phyloP scores from a whole-genome alignment of 2,329 filamentous ascomycete genomes.

The Penicillium freii region DNA sequence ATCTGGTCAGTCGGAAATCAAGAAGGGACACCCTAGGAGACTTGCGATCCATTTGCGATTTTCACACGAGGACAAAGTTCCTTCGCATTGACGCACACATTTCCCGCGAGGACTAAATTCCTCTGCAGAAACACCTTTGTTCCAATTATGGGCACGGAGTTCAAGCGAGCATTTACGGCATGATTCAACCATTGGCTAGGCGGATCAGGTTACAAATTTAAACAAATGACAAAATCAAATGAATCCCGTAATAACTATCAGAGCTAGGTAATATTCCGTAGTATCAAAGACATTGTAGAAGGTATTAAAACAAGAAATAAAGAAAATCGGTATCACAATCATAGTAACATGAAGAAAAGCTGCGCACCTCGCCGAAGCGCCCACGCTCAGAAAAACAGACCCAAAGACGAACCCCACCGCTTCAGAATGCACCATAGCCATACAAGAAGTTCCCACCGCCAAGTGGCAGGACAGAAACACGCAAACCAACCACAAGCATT shows the following conservation, averaged over 20 bases:
- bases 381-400: constrained; percentile 24
- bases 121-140: not conserved
- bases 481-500: constrained; percentile 1
- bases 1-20: too few relatives aligned
- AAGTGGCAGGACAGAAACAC: constrained; percentile 15
- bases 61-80: too few relatives aligned
- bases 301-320: constrained; percentile 9
- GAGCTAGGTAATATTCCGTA: constrained; percentile 10
- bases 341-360: constrained; percentile 13
- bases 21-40: too few relatives aligned
- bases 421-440: constrained; percentile 12
- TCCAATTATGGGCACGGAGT: not conserved
- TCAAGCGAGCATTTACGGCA: not conserved
- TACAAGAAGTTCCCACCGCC: constrained; percentile 5
- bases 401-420: constrained; percentile 14
- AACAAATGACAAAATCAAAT: constrained; percentile 6
- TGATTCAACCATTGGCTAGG: too few relatives aligned
- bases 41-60: too few relatives aligned
- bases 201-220: too few relatives aligned
- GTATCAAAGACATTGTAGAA: constrained; percentile 17
- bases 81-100: too few relatives aligned
- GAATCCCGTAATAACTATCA: constrained; percentile 11
- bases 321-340: constrained; percentile 22
- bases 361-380: constrained; percentile 22
- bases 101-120: too few relatives aligned